A percentile compares a stretch with the other conserved stretches of the same genome.
Evolutionary conservation across 148 eudicot species (phyloP).

Genomic region (Fagopyrum esculentum): DNA sequence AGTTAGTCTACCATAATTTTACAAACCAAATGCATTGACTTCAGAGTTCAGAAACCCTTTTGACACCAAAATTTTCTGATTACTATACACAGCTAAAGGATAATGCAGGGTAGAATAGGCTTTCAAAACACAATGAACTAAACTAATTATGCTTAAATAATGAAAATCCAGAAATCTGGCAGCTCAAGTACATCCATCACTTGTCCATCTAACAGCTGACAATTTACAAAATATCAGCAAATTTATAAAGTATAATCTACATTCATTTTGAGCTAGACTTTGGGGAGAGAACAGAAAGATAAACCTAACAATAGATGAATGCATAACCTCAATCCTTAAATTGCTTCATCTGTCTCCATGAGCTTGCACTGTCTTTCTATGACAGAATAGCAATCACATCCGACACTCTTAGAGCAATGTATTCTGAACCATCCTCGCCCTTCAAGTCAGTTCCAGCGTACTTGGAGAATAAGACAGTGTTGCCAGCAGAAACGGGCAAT

Average conservation of each 20-base stretch:
- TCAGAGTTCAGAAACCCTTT: no score
- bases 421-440: slow-evolving; percentile 67
- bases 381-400: slow-evolving; percentile 86
- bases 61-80: no score
- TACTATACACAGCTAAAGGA: no score
- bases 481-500: slow-evolving; percentile 51
- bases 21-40: neutral
- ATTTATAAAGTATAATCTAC: neutral
- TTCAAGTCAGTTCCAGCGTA: slow-evolving; percentile 75
- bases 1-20: neutral
- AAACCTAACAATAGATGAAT: slow-evolving; percentile 11
- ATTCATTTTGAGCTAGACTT: slow-evolving; percentile 1
- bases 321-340: slow-evolving; percentile 8
- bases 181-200: neutral
- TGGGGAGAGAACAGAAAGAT: neutral
- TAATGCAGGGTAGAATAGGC: neutral
- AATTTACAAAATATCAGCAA: neutral
- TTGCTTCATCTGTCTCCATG: neutral
- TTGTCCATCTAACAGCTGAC: neutral
- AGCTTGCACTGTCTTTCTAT: slow-evolving; percentile 20
- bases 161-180: neutral
- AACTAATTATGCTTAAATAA: neutral
- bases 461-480: slow-evolving; percentile 71
- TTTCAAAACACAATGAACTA: neutral
- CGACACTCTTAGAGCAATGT: slow-evolving; percentile 57